These are phyloP conservation scores for Coleophoma eucalyptorum DNA, from an alignment of 2,329 filamentous ascomycete species.

Conservation along the genomic window DNA sequence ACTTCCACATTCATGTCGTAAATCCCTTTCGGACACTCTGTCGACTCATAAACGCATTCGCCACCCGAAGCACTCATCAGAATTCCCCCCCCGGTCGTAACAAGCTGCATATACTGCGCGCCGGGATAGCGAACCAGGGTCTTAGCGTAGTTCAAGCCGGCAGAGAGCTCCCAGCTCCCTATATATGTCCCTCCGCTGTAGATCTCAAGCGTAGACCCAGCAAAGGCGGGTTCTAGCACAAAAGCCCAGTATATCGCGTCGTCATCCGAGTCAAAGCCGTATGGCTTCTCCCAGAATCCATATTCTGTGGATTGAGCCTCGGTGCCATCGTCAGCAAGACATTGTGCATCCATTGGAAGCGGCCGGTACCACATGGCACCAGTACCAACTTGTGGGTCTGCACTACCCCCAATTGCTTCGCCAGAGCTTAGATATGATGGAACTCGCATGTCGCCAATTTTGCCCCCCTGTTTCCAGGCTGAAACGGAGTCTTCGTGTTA, in stretches of 20 bases:
- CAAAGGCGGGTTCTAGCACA: background rate
- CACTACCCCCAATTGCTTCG: background rate
- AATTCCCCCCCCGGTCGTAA: background rate
- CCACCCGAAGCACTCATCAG: background rate
- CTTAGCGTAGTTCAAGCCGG: background rate
- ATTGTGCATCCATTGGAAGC: background rate
- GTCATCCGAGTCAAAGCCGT: background rate
- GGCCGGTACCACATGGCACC: background rate
- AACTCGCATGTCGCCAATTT: too few species aligned
- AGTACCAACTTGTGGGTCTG: background rate
- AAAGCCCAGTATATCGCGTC: background rate
- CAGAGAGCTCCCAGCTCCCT: background rate
- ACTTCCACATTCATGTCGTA: conserved; percentile 2
- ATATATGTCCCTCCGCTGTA: background rate
- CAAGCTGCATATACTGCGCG: background rate
- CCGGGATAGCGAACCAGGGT: background rate
- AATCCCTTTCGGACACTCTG: background rate
- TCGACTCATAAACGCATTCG: background rate
- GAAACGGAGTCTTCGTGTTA: too few species aligned
- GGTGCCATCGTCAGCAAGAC: background rate
- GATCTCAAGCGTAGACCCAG: background rate
- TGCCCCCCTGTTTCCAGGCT: too few species aligned
- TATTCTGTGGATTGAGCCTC: background rate
- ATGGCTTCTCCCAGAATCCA: background rate
- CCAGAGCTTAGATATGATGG: background rate